Base-by-base conservation (phyloP, 495 filamentous ascomycete species). In the Penicillium turbatum region DNA sequence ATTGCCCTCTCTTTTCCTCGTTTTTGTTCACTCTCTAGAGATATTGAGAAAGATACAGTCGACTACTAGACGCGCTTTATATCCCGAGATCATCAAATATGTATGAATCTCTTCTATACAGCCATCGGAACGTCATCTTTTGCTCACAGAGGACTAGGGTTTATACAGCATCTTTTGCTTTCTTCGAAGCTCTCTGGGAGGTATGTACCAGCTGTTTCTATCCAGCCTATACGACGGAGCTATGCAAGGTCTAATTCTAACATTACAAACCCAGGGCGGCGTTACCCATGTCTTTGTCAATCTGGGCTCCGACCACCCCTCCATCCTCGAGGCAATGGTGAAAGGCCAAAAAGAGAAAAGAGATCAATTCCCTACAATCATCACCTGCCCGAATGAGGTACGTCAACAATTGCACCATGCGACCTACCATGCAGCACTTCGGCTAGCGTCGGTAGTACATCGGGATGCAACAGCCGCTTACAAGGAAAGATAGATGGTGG, bases 251-350 rank as follows among this genome's bases (percentile, higher is more conserved):
- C 9, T 5, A 30, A 29, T 17, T 12, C n/a, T 30, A 24, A 30
- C 13, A 26, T 37, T 21, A 0, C 17, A 15, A 38, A 11, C 41
- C 13, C 38, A 93, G 81, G 90, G 90, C 37, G 92, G 92, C 38
- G 82, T 97, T 35, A 86, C 82, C 39, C 83, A 96, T 74, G 88
- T 86, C 76, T 96, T 96, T 63, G 92, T 96, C 44, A 97, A 97
- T 64, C 78, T 97, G 13, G 92, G 92, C 32, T 91, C 89, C n/a
- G 91, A 96, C 66, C 91, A 96, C 62, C 91, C 91, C 10, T 86
- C 81, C 55, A 95, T 97, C 61, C 83, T 97, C 53, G 92, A 97
- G 73, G 90, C 91, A n/a, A 96, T 97, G 74, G 88, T 95, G 51
- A 92, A 91, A 69, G 92, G 89, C 13, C 84, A 90, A 44, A 80